Percentiles rank a stretch among this genome's conserved stretches.
Evolutionary conservation across 176 grass and related monocot species (phyloP).

Genomic region (Tuctoria greenei): DNA sequence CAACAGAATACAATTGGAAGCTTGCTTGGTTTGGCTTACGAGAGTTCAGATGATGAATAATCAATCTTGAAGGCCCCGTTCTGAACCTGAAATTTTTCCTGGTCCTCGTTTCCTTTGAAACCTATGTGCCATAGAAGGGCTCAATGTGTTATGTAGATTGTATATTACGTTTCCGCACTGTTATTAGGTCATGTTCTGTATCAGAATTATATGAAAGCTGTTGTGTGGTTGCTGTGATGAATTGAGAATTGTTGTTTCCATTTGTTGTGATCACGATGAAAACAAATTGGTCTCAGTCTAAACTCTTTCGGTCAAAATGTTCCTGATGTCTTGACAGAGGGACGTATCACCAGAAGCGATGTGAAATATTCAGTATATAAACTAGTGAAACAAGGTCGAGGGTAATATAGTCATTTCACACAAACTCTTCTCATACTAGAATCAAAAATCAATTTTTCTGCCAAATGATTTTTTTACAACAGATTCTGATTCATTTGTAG

Average conservation of each 20-base stretch:
- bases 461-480: too few species aligned
- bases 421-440: too few species aligned
- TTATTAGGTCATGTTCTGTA: conserved; percentile 28
- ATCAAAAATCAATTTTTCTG: too few species aligned
- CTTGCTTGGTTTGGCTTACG: conserved; percentile 75
- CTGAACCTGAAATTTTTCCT: neutral
- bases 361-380: neutral
- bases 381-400: neutral
- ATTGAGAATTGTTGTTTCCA: neutral
- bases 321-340: neutral
- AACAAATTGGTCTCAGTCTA: neutral
- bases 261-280: neutral
- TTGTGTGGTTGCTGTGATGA: neutral
- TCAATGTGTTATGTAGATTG: too few species aligned
- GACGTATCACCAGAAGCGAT: neutral
- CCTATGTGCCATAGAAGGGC: neutral
- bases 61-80: neutral
- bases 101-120: neutral
- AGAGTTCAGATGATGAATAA: conserved; percentile 76
- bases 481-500: too few species aligned
- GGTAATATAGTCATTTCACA: too few species aligned
- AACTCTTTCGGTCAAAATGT: neutral
- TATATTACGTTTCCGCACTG: neutral
- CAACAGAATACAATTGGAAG: conserved; percentile 43
- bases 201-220: neutral